These are phyloP conservation scores for Phoma herbarum DNA, from an alignment of 2,329 filamentous ascomycete genomes.

Conservation along the genomic window DNA sequence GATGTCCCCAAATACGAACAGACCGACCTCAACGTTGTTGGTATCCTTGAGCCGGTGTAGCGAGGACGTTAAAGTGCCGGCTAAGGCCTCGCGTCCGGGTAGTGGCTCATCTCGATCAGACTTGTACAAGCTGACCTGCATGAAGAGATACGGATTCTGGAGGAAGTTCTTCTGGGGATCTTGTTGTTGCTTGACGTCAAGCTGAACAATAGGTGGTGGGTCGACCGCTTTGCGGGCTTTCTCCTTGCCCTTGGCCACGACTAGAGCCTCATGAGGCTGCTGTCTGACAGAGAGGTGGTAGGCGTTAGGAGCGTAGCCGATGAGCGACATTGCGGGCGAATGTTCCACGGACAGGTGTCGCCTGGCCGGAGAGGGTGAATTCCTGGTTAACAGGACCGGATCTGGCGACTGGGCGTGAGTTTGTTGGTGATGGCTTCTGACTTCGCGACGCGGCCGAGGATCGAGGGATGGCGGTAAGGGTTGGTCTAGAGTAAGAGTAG, in stretches of 20 bases:
- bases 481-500: conserved; percentile 7
- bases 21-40: conserved; percentile 79
- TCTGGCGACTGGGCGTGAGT: not conserved
- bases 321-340: conserved; percentile 15
- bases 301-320: not conserved
- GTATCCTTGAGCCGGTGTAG: conserved; percentile 82
- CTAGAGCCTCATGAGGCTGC: conserved; percentile 71
- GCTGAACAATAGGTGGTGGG: conserved; percentile 83
- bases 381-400: conserved; percentile 4
- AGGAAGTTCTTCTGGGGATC: conserved; percentile 70
- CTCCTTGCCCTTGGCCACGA: conserved; percentile 73
- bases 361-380: not conserved
- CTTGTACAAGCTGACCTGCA: conserved; percentile 65
- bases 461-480: not conserved
- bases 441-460: not conserved
- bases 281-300: conserved; percentile 57
- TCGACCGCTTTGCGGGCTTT: conserved; percentile 90
- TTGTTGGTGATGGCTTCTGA: conserved; percentile 2
- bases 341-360: conserved; percentile 7
- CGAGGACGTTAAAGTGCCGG: conserved; percentile 80
- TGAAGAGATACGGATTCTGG: conserved; percentile 71
- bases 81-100: conserved; percentile 61
- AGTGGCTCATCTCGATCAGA: conserved; percentile 57
- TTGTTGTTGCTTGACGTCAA: conserved; percentile 61
- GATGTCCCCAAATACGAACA: conserved; percentile 91